phyloP scores from a whole-genome alignment of 176 grass and related monocot genomes.

The Aegilops longissima region DNA sequence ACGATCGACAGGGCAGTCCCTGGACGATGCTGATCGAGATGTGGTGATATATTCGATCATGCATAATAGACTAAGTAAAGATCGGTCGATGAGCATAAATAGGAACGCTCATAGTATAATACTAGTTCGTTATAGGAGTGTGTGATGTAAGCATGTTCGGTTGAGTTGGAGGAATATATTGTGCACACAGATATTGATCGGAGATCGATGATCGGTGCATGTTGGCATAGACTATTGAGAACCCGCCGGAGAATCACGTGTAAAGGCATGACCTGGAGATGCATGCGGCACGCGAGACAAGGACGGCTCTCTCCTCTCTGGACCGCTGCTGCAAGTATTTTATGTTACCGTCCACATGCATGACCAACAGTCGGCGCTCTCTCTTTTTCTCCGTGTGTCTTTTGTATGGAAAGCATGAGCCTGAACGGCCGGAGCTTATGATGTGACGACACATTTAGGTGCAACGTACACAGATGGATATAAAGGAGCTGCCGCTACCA shows the following conservation, averaged over 20 bases:
- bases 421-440: not conserved
- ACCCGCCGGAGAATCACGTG: no score
- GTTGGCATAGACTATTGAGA: no score
- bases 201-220: no score
- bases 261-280: no score
- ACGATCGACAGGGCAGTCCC: not conserved
- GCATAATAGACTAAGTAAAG: not conserved
- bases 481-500: not conserved
- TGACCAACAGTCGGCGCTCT: not conserved
- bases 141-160: not conserved
- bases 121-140: not conserved
- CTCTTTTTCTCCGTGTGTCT: not conserved
- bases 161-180: not conserved
- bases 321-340: conserved; percentile 10
- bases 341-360: conserved; percentile 4
- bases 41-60: not conserved
- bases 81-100: not conserved
- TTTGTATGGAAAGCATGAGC: no score
- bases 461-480: no score
- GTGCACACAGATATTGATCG: not conserved
- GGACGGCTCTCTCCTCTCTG: no score
- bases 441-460: no score
- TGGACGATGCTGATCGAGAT: not conserved
- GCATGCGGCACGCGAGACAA: no score
- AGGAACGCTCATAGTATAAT: not conserved